Percentiles rank a stretch among this genome's conserved stretches.
Evolutionary conservation across 768 basidiomycete species (phyloP).

Genomic region (Rubroboletus satanas): DNA sequence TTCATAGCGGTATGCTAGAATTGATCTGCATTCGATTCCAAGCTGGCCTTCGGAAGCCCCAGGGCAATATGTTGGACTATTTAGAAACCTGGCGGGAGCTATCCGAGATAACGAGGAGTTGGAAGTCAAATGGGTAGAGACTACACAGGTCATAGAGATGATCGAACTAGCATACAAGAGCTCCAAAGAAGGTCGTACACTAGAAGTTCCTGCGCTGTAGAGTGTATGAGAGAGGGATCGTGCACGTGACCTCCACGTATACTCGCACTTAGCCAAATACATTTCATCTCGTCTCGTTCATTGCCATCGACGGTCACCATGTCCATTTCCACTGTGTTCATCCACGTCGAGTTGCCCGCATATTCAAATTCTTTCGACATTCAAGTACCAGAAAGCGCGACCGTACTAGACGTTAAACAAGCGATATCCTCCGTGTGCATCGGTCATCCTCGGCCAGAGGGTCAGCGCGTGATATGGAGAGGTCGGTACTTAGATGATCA

Average conservation of each 20-base stretch:
- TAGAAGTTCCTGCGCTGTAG: slow-evolving; percentile 28
- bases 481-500: slow-evolving; percentile 63
- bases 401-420: slow-evolving; percentile 62
- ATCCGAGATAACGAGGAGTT: slow-evolving; percentile 53
- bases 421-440: slow-evolving; percentile 57
- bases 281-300: not conserved
- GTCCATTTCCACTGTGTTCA: slow-evolving; percentile 29
- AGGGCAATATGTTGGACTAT: slow-evolving; percentile 59
- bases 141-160: slow-evolving; percentile 67
- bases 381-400: slow-evolving; percentile 43
- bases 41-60: slow-evolving; percentile 63
- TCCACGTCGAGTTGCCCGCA: slow-evolving; percentile 75
- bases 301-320: slow-evolving; percentile 12
- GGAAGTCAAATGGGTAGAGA: slow-evolving; percentile 71
- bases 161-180: slow-evolving; percentile 72
- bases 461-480: slow-evolving; percentile 74
- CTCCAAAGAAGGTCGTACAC: slow-evolving; percentile 53
- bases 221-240: not conserved
- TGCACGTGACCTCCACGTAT: slow-evolving; percentile 35
- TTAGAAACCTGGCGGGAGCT: slow-evolving; percentile 60
- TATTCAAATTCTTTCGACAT: slow-evolving; percentile 65
- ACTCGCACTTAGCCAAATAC: too few species aligned
- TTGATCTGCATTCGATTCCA: slow-evolving; percentile 10
- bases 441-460: slow-evolving; percentile 63
- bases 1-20: slow-evolving; percentile 19